Percentiles rank a stretch among this genome's conserved stretches.
phyloP scores from a whole-genome alignment of 805 yeast genomes.

The Yamadazyma sp. region DNA sequence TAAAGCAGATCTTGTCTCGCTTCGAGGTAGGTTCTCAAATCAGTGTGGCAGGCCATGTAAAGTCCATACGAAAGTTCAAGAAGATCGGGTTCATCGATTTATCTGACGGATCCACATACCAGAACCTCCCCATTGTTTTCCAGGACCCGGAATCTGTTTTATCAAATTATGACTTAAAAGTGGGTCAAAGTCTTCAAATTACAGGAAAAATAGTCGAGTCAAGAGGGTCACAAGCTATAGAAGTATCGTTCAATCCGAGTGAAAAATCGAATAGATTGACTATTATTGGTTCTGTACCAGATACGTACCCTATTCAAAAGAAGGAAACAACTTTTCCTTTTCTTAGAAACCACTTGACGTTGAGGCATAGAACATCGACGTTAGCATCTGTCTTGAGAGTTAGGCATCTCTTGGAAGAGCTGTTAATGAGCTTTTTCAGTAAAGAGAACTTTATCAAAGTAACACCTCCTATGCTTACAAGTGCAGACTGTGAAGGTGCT shows the following conservation, averaged over 20 bases:
- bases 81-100: constrained; percentile 78
- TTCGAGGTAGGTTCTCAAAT: constrained; percentile 37
- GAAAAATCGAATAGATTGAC: constrained; percentile 33
- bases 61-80: constrained; percentile 69
- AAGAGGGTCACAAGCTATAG: constrained; percentile 32
- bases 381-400: constrained; percentile 67
- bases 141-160: constrained; percentile 23
- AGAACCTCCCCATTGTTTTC: constrained; percentile 51
- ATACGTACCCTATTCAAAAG: constrained; percentile 79
- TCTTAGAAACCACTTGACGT: constrained; percentile 70
- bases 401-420: constrained; percentile 64
- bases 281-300: constrained; percentile 61
- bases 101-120: constrained; percentile 68
- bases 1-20: constrained; percentile 24
- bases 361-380: constrained; percentile 72
- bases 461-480: constrained; percentile 82
- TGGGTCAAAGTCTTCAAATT: constrained; percentile 40
- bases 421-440: constrained; percentile 55
- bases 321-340: constrained; percentile 66
- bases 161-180: constrained; percentile 42
- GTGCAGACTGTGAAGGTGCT: constrained; percentile 96
- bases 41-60: constrained; percentile 63
- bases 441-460: constrained; percentile 62
- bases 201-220: constrained; percentile 35
- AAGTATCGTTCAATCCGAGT: constrained; percentile 25